A percentile compares a stretch with the other conserved stretches of the same genome.
These are phyloP conservation scores for Orbilia brochopaga DNA, from an alignment of 2,329 filamentous ascomycete species.

Conservation along the genomic window DNA sequence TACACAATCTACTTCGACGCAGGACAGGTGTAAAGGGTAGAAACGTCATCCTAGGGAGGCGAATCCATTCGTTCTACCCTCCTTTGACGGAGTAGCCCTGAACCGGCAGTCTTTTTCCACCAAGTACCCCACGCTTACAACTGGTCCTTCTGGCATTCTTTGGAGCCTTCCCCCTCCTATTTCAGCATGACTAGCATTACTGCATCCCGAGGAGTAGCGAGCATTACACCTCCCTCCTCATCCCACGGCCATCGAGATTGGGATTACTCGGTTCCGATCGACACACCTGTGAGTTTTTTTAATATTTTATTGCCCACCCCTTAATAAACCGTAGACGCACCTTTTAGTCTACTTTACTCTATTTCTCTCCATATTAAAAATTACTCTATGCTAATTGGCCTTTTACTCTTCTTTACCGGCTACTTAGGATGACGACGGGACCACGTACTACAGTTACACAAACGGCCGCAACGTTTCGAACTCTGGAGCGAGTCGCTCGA, in stretches of 20 bases:
- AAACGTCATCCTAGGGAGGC: conserved; percentile 46
- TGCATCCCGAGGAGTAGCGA: conserved; percentile 48
- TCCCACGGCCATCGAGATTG: conserved; percentile 54
- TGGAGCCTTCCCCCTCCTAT: conserved; percentile 4
- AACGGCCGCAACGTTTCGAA: conserved; percentile 34
- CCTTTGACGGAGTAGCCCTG: conserved; percentile 51
- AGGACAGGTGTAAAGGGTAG: conserved; percentile 44
- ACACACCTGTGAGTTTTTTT: conserved; percentile 32
- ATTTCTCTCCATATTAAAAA: neutral
- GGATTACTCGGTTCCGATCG: conserved; percentile 54
- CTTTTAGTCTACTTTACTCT: neutral
- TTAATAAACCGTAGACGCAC: neutral
- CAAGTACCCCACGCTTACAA: conserved; percentile 14
- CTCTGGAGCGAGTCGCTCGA: conserved; percentile 22
- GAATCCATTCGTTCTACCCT: conserved; percentile 48
- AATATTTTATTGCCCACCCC: neutral
- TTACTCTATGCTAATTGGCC: conserved; percentile 15
- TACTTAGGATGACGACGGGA: conserved; percentile 42
- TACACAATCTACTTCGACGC: conserved; percentile 28
- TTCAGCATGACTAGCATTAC: conserved; percentile 38
- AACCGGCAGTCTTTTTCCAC: conserved; percentile 14
- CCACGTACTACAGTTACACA: conserved; percentile 44
- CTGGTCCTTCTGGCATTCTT: neutral
- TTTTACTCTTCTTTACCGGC: neutral
- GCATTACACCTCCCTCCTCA: conserved; percentile 54